Base-by-base conservation (phyloP, 2,329 filamentous ascomycete genomes). In the Arthrocladium fulminans region DNA sequence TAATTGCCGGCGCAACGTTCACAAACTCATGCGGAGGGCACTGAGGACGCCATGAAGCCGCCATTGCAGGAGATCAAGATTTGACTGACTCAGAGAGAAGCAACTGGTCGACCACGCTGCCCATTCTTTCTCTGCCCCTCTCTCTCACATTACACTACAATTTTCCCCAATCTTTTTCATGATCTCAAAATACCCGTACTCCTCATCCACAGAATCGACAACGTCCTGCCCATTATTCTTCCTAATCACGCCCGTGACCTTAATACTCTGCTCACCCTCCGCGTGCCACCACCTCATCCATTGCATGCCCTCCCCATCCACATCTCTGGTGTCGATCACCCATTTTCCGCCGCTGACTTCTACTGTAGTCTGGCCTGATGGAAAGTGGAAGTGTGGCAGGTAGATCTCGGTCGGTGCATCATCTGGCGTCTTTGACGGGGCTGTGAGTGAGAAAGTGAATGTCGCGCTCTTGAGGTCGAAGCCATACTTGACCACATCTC, bases 381-480 rank as follows among this genome's bases (percentile, higher is more conserved):
- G 89, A 63, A 94, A 98, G 67, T 98, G 92, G 61, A 86, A 96
- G 49, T 89, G 86, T 0, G 92, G 92, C 2, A 98, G 72, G 65
- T 86, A 94, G 7, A 97, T 74, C 38, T 88, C 77, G 0, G 90
- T 97, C 0, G 88, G 88, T 1, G 72, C 70, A 0, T 83, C 77
- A 32, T 86, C 75, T 2, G 71, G 63, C 2, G 81, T 80, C 1
- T 78, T 64, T 27, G 73, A 74, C 2, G 77, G 67, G 2, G 84
- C 82, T 1, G 74, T 69, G 20, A 98, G 65, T 13, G 78, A 75
- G 47, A 98, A 74, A 3, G 75, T 81, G 65, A 95, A 97, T 8
- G 76, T 77, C 63, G 86, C 90, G 51, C 76, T 84, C 41, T 78
- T 79, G 46, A 98, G 73, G 63, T 96, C 88, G 60, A 98, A 98